A percentile compares a stretch with the other conserved stretches of the same genome.
These are phyloP conservation scores for Backusella parvicylindrica DNA, from an alignment of 192 early-diverging fungal genomes.

Conservation along the genomic window DNA sequence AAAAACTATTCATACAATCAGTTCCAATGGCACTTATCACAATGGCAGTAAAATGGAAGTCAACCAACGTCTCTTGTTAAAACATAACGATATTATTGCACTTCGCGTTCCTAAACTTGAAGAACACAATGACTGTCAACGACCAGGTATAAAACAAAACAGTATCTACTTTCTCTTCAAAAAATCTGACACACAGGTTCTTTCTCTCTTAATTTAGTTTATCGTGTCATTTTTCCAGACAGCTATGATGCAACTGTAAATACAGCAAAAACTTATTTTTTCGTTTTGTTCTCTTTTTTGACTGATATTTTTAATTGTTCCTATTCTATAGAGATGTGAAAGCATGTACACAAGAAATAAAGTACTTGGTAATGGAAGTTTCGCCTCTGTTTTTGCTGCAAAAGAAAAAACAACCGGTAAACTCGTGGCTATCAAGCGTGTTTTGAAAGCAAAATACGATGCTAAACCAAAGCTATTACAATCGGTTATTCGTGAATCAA, in stretches of 20 bases:
- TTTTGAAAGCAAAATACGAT: neutral
- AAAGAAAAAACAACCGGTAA: neutral
- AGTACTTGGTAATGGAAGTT: neutral
- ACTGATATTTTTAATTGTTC: too few relatives aligned
- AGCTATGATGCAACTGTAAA: slow-evolving; percentile 5
- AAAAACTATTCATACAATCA: too few relatives aligned
- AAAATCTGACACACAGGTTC: neutral
- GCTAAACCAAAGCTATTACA: slow-evolving; percentile 1
- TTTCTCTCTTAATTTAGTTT: neutral
- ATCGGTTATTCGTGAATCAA: neutral
- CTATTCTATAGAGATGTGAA: slow-evolving; percentile 8
- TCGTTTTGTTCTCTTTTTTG: neutral
- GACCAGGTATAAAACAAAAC: neutral
- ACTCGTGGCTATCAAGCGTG: slow-evolving; percentile 6
- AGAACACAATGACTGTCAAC: neutral
- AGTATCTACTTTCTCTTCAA: neutral
- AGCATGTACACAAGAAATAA: neutral
- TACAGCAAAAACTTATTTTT: neutral
- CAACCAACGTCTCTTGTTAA: slow-evolving; percentile 8
- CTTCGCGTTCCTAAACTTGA: neutral
- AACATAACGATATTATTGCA: neutral
- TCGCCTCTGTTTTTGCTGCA: neutral
- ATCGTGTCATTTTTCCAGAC: neutral
- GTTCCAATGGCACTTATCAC: slow-evolving; percentile 15
- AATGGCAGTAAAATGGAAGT: too few relatives aligned